These are phyloP conservation scores for Phytophthora aleatoria DNA, from an alignment of 352 stramenopile species.

Conservation along the genomic window DNA sequence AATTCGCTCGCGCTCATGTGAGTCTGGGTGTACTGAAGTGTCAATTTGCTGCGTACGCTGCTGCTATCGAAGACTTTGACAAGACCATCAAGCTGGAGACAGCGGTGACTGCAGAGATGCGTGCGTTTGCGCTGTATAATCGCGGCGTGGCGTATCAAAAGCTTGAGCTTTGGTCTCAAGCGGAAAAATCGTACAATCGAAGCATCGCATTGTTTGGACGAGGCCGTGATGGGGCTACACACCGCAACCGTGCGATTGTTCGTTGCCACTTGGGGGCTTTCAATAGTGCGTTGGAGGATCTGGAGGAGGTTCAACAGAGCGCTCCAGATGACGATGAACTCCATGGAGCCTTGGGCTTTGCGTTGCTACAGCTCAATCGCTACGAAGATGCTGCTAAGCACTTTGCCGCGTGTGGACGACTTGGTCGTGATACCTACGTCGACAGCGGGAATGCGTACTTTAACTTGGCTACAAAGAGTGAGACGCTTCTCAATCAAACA, in stretches of 20 bases:
- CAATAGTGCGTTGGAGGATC: conserved; percentile 61
- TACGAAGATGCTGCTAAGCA: conserved; percentile 67
- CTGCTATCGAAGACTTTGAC: conserved; percentile 76
- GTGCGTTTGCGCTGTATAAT: conserved; percentile 54
- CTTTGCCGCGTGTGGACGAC: conserved; percentile 65
- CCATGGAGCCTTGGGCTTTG: conserved; percentile 66
- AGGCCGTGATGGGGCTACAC: conserved; percentile 52
- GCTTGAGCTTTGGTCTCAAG: conserved; percentile 66
- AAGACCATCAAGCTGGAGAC: conserved; percentile 58
- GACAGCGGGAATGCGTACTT: conserved; percentile 84
- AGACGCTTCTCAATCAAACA: conserved; percentile 41
- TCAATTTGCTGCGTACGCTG: conserved; percentile 64
- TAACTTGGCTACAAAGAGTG: conserved; percentile 53
- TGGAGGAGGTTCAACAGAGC: conserved; percentile 67
- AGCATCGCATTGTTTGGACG: conserved; percentile 50
- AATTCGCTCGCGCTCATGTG: conserved; percentile 56
- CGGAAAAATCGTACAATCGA: conserved; percentile 61
- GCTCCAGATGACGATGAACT: conserved; percentile 76
- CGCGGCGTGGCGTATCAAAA: conserved; percentile 76
- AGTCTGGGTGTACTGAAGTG: conserved; percentile 81
- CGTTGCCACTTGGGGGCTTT: conserved; percentile 62
- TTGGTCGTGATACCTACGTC: conserved; percentile 66
- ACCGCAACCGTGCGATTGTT: conserved; percentile 71
- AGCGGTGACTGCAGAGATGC: conserved; percentile 27
- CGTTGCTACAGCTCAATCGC: conserved; percentile 68